Conservation (phyloP, 768 basidiomycete genomes). For the Lactarius vividus region DNA sequence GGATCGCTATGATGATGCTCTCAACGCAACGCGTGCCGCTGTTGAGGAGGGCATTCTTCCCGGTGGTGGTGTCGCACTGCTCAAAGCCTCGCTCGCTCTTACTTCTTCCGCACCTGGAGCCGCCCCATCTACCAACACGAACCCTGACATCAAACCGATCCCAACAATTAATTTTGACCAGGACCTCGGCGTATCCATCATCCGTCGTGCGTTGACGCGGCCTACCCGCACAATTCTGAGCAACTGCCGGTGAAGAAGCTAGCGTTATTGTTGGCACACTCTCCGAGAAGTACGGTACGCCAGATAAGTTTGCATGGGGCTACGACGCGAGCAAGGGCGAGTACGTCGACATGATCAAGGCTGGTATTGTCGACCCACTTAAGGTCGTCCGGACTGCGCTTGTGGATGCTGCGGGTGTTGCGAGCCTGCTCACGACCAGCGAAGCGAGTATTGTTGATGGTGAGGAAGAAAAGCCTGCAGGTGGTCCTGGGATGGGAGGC, state of each 20-base stretch:
- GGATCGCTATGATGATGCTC: conserved; percentile 95
- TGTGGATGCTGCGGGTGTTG: conserved; percentile 92
- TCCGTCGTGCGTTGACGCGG: conserved; percentile 77
- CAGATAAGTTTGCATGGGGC: conserved; percentile 82
- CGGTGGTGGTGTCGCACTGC: conserved; percentile 90
- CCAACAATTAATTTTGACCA: conserved; percentile 93
- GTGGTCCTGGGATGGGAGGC: conserved; percentile 45
- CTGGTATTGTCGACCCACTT: conserved; percentile 92
- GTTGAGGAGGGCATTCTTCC: conserved; percentile 99
- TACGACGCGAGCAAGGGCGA: conserved; percentile 92
- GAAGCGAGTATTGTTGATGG: conserved; percentile 92
- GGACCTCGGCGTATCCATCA: conserved; percentile 91
- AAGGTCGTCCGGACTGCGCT: conserved; percentile 95
- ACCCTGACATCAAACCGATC: conserved; percentile 63
- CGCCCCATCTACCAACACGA: conserved; percentile 31
- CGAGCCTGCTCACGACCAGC: conserved; percentile 87
- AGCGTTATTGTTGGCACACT: conserved; percentile 91
- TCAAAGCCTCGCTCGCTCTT: conserved; percentile 78
- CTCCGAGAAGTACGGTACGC: conserved; percentile 58
- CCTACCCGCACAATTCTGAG: conserved; percentile 86
- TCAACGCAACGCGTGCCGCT: conserved; percentile 97
- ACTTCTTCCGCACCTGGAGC: conserved; percentile 41
- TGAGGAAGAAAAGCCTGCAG: conserved; percentile 69
- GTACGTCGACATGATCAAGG: conserved; percentile 92
- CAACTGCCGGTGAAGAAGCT: conserved; percentile 94